Percentiles rank a stretch among this genome's conserved stretches.
Evolutionary conservation across 2,329 filamentous ascomycete species (phyloP).

Genomic region (Talaromyces marneffei): DNA sequence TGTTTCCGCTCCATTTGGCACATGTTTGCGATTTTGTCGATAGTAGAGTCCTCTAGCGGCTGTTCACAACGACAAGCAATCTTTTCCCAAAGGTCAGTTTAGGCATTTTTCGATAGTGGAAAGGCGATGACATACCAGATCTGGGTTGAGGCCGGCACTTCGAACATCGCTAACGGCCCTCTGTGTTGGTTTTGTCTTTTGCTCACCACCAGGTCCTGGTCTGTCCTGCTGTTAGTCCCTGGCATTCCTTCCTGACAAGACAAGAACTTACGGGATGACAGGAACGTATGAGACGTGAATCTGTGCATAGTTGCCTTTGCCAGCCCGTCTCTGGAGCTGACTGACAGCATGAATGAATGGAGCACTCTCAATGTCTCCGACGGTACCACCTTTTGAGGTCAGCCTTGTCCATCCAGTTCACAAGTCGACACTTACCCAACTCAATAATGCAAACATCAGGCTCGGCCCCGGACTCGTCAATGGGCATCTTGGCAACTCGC

Average conservation of each 20-base stretch:
- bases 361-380: slow-evolving; percentile 70
- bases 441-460: slow-evolving; percentile 81
- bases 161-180: slow-evolving; percentile 78
- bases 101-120: background rate
- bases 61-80: slow-evolving; percentile 89
- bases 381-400: slow-evolving; percentile 33
- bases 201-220: slow-evolving; percentile 50
- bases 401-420: slow-evolving; percentile 1
- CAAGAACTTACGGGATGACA: slow-evolving; percentile 1
- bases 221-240: background rate
- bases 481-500: slow-evolving; percentile 74
- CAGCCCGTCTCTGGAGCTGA: slow-evolving; percentile 65
- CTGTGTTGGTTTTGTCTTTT: slow-evolving; percentile 97
- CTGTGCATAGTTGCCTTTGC: slow-evolving; percentile 69
- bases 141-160: slow-evolving; percentile 15
- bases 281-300: slow-evolving; percentile 79
- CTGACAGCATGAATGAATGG: slow-evolving; percentile 81
- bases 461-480: slow-evolving; percentile 73
- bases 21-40: slow-evolving; percentile 80
- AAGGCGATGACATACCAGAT: slow-evolving; percentile 9
- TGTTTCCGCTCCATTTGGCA: slow-evolving; percentile 83
- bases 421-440: slow-evolving; percentile 47
- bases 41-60: slow-evolving; percentile 65
- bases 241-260: too few relatives aligned
- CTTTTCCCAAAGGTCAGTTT: slow-evolving; percentile 52